Conservation (phyloP, 176 grass and related monocot species). For the Carex parvula region DNA sequence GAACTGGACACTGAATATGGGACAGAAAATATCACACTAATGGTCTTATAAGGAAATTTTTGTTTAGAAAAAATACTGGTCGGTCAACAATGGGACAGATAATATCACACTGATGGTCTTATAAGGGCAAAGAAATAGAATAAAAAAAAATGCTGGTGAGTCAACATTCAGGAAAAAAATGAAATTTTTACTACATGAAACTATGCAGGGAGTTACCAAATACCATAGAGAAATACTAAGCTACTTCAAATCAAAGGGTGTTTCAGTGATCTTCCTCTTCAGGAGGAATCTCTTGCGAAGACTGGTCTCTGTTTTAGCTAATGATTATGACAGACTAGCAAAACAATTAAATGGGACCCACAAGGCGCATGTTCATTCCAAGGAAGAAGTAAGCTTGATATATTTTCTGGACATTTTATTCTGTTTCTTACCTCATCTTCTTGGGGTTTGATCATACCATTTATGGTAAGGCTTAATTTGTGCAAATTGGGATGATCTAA, state of each 20-base stretch:
- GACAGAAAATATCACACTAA: neutral
- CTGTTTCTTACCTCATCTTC: neutral
- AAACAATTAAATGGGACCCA: constrained; percentile 96
- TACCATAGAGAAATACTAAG: constrained; percentile 60
- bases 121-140: neutral
- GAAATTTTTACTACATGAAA: constrained; percentile 13
- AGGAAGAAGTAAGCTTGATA: constrained; percentile 54
- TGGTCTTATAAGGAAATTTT: neutral
- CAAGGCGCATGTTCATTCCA: constrained; percentile 93
- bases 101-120: neutral
- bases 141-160: neutral
- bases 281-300: constrained; percentile 76
- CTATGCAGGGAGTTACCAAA: constrained; percentile 64
- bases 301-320: constrained; percentile 78
- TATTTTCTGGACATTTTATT: neutral
- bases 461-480: neutral
- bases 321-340: constrained; percentile 83
- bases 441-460: neutral
- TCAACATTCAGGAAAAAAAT: neutral
- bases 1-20: neutral
- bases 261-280: constrained; percentile 88
- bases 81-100: neutral
- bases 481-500: neutral
- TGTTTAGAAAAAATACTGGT: neutral
- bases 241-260: constrained; percentile 77